These are phyloP conservation scores for Protomyces inouyei DNA, from an alignment of 1,139 yeast species.

Conservation along the genomic window DNA sequence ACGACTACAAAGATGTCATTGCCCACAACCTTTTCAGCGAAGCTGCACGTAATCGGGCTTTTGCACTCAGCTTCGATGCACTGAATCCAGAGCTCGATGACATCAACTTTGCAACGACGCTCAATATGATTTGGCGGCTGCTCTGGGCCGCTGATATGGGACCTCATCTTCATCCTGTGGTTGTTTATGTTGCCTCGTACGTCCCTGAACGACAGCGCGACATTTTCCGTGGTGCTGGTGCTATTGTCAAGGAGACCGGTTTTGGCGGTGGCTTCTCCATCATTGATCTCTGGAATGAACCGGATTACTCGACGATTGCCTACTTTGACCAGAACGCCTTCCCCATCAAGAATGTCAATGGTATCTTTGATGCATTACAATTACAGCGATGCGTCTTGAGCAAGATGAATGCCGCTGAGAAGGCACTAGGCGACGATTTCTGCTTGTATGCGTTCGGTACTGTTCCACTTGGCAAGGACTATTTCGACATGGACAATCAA, in stretches of 20 bases:
- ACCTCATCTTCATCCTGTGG: conserved; percentile 3
- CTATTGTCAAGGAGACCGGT: conserved; percentile 16
- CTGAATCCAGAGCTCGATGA: conserved; percentile 9
- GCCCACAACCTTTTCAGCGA: background rate
- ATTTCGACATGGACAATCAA: conserved; percentile 2
- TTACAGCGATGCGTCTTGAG: conserved; percentile 2
- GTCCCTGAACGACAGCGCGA: conserved; percentile 7
- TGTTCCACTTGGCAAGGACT: conserved; percentile 3
- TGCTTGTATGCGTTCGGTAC: conserved; percentile 8
- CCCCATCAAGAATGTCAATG: conserved; percentile 49
- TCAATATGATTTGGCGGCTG: conserved; percentile 13
- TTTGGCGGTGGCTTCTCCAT: background rate
- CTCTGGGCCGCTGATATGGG: conserved; percentile 11
- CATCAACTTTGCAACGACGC: conserved; percentile 17
- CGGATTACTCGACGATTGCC: conserved; percentile 55
- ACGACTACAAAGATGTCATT: background rate
- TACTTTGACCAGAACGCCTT: conserved; percentile 81
- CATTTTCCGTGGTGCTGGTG: conserved; percentile 20
- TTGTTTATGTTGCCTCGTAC: conserved; percentile 8
- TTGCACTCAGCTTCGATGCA: background rate
- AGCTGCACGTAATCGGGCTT: background rate
- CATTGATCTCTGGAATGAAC: conserved; percentile 50
- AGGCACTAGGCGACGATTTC: background rate
- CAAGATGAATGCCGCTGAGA: background rate
- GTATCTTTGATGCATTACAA: conserved; percentile 41